A percentile compares a stretch with the other conserved stretches of the same genome.
phyloP scores from a whole-genome alignment of 1,284 basidiomycete genomes.

The Porodaedalea pini region DNA sequence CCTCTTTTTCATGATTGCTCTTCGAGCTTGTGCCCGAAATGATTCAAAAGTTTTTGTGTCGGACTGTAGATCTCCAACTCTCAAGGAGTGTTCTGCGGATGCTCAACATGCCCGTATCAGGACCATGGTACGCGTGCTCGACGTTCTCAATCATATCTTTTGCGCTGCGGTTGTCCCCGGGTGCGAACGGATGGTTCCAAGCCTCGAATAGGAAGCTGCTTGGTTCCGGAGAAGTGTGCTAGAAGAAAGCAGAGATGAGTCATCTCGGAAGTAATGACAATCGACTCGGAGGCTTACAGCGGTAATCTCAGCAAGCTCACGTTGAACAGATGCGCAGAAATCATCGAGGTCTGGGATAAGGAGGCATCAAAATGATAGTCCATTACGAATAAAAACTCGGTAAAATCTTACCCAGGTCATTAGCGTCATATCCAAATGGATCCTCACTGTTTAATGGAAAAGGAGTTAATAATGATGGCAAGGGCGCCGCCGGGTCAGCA shows the following conservation, averaged over 20 bases:
- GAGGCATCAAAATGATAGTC: neutral
- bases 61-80: constrained; percentile 45
- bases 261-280: neutral
- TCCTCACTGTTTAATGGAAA: constrained; percentile 45
- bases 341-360: constrained; percentile 49
- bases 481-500: neutral
- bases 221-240: constrained; percentile 53
- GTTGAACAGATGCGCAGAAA: constrained; percentile 59
- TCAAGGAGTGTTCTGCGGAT: constrained; percentile 51
- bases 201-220: constrained; percentile 48
- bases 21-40: too few species aligned
- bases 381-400: constrained; percentile 5
- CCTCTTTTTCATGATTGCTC: too few species aligned
- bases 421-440: constrained; percentile 65
- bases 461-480: neutral
- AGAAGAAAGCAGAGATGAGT: constrained; percentile 7
- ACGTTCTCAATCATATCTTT: constrained; percentile 43
- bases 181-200: constrained; percentile 66
- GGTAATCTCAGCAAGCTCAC: constrained; percentile 66
- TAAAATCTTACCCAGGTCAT: constrained; percentile 51
- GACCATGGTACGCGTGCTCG: constrained; percentile 34
- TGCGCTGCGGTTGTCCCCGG: constrained; percentile 54
- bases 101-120: constrained; percentile 43
- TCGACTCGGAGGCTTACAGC: constrained; percentile 42
- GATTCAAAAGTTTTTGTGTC: neutral